Conservation (phyloP, 345 rosid genomes). For the Dipteronia dyeriana region DNA sequence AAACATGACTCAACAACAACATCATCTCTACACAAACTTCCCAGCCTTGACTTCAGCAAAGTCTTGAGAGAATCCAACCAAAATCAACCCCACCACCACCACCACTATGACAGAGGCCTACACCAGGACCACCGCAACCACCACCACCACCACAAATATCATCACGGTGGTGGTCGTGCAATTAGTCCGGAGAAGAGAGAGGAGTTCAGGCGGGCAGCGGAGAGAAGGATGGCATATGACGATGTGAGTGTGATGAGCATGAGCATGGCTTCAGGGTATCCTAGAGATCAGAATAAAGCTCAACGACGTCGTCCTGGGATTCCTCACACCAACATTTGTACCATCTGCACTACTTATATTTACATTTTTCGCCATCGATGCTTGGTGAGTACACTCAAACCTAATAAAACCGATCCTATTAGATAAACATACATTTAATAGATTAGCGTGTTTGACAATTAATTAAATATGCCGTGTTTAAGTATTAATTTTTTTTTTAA, state of each 20-base stretch:
- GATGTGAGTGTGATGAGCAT: conserved; percentile 39
- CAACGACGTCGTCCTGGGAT: conserved; percentile 57
- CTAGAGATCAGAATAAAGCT: conserved; percentile 14
- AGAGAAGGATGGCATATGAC: conserved; percentile 28
- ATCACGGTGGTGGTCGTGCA: background rate
- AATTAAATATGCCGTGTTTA: too few species aligned
- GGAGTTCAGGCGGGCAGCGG: conserved; percentile 15
- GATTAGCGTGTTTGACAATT: too few species aligned
- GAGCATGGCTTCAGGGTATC: conserved; percentile 37
- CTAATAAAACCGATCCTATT: background rate
- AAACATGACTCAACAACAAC: background rate
- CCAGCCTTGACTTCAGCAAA: conserved; percentile 50
- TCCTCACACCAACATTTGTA: conserved; percentile 72
- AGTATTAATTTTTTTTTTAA: too few species aligned
- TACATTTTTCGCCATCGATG: conserved; percentile 64
- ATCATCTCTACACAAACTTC: conserved; percentile 25
- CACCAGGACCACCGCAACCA: background rate
- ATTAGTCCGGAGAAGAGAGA: conserved; percentile 9
- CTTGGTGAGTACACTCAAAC: conserved; percentile 34
- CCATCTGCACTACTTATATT: conserved; percentile 53
- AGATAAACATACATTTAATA: too few species aligned
- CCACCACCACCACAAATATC: background rate
- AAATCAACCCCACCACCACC: conserved; percentile 4
- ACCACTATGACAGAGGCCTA: conserved; percentile 7
- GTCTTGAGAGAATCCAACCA: conserved; percentile 32